Evolutionary conservation across 140 eudicot species (phyloP).

Genomic region (Bidens hawaiensis): DNA sequence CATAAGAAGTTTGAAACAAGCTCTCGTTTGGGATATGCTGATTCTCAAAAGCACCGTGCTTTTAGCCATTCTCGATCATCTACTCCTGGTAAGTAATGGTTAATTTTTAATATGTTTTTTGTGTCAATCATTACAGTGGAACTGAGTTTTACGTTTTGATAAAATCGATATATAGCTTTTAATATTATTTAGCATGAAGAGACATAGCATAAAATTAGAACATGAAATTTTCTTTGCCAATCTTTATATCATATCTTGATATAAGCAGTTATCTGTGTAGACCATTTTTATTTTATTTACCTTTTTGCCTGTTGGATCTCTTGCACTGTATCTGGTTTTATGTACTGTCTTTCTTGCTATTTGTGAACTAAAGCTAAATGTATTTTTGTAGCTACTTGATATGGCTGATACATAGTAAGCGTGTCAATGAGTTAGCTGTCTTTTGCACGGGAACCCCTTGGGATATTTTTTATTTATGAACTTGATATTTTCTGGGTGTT

Average conservation of each 20-base stretch:
- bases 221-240: background rate
- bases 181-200: background rate
- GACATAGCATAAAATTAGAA: background rate
- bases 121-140: no score
- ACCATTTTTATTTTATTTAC: background rate
- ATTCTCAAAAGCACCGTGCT: conserved; percentile 50
- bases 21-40: conserved; percentile 29
- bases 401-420: background rate
- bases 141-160: no score
- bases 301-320: no score
- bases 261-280: background rate
- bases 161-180: background rate
- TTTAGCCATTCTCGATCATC: no score
- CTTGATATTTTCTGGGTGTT: no score
- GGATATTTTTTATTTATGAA: no score
- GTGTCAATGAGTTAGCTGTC: background rate
- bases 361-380: background rate
- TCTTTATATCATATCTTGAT: background rate
- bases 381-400: background rate
- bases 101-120: no score
- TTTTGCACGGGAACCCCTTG: background rate
- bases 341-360: background rate
- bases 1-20: conserved; percentile 64
- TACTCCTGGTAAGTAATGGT: no score
- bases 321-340: background rate